Percentiles rank a stretch among this genome's conserved stretches.
These are phyloP conservation scores for Nothopassalora personata DNA, from an alignment of 2,329 filamentous ascomycete genomes.

Conservation along the genomic window DNA sequence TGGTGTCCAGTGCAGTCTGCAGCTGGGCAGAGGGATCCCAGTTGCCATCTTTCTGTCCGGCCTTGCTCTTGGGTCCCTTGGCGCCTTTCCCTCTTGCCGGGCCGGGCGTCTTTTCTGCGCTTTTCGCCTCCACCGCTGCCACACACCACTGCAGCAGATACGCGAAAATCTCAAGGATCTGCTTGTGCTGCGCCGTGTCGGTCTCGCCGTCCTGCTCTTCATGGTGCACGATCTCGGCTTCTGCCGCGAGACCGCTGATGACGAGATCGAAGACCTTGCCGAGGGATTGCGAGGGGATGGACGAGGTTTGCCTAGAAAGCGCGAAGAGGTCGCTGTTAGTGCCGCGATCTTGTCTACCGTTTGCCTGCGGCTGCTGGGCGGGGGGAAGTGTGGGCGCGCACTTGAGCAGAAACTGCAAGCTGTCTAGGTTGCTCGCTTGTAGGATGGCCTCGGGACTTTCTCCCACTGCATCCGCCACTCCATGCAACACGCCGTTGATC, in stretches of 20 bases:
- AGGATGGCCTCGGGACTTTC: conserved; percentile 86
- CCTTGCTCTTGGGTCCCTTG: conserved; percentile 67
- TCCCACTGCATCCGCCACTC: conserved; percentile 85
- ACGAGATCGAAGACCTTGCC: conserved; percentile 89
- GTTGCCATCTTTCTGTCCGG: conserved; percentile 59
- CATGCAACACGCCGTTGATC: conserved; percentile 81
- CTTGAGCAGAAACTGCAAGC: conserved; percentile 93
- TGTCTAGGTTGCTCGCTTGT: conserved; percentile 76
- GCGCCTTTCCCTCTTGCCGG: conserved; percentile 68
- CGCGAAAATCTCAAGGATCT: conserved; percentile 85
- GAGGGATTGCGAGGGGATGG: conserved; percentile 72
- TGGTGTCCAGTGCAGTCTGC: conserved; percentile 80
- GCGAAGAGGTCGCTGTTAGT: conserved; percentile 59
- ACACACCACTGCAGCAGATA: conserved; percentile 95
- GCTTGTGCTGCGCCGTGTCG: conserved; percentile 68
- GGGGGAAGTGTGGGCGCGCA: conserved; percentile 60
- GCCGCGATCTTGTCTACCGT: conserved; percentile 34
- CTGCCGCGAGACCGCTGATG: conserved; percentile 65
- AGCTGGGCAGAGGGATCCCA: conserved; percentile 91
- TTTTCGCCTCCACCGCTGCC: conserved; percentile 84
- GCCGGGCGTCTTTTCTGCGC: conserved; percentile 73
- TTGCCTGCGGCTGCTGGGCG: conserved; percentile 24
- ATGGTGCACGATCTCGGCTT: conserved; percentile 77
- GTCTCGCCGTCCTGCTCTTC: conserved; percentile 80
- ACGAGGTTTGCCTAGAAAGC: conserved; percentile 69